Conservation (phyloP, 2,329 filamentous ascomycete genomes). For the Dothideomycetes sp. region DNA sequence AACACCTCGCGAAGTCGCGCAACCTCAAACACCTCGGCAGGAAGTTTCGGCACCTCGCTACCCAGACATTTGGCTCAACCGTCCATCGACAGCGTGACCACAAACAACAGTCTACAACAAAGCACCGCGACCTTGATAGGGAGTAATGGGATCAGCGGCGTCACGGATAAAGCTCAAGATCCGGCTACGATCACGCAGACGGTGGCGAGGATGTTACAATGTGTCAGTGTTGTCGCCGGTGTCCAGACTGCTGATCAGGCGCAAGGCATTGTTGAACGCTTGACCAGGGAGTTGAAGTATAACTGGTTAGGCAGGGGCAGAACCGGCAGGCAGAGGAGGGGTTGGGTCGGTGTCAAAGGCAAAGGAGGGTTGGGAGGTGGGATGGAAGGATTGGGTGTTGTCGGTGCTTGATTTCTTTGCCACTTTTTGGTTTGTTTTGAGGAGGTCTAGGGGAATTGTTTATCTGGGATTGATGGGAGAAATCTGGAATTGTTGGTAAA, state of each 20-base stretch:
- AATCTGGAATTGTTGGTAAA: too few relatives aligned
- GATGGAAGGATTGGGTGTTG: constrained; percentile 21
- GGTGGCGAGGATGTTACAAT: constrained; percentile 91
- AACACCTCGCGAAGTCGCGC: constrained; percentile 62
- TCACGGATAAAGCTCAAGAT: too few relatives aligned
- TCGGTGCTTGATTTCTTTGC: constrained; percentile 22
- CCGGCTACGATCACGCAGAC: constrained; percentile 79
- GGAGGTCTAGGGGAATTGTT: too few relatives aligned
- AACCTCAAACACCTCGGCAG: constrained; percentile 67
- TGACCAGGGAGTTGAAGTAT: constrained; percentile 82
- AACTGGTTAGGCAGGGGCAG: constrained; percentile 92
- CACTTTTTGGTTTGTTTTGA: too few relatives aligned
- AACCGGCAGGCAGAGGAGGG: constrained; percentile 79
- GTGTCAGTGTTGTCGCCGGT: constrained; percentile 78
- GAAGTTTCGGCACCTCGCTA: constrained; percentile 35
- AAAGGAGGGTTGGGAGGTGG: neutral
- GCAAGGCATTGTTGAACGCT: constrained; percentile 69
- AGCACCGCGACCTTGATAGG: too few relatives aligned
- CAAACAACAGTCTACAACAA: too few relatives aligned
- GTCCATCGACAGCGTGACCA: constrained; percentile 15
- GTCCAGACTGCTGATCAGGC: constrained; percentile 63
- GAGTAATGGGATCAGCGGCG: too few relatives aligned
- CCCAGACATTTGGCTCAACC: constrained; percentile 22
- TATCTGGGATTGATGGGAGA: too few relatives aligned
- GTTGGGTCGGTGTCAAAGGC: constrained; percentile 66